Base-by-base conservation (phyloP, 164 flowering plant species). In the Berberis thunbergii region DNA sequence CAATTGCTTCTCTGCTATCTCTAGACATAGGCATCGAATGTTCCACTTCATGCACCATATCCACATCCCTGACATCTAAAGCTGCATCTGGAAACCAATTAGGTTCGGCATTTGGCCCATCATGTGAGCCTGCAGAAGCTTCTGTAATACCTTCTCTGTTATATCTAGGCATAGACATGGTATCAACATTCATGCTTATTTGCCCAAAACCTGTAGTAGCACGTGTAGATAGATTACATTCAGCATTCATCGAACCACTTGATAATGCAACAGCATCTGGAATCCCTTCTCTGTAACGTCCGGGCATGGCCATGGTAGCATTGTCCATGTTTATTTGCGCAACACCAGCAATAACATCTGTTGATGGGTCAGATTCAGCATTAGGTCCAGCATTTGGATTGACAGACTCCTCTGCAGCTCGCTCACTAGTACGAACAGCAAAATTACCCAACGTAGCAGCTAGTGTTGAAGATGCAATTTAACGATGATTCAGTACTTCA, bases 121-220 rank as follows among this genome's bases (percentile, higher is more conserved):
- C 42, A 42, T n/a, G 38, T 13, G 60, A 6, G 68, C 59, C 60
- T 55, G 54, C 55, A 65, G 40, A n/a, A 56, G 45, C 68, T 50
- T 64, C 68, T 57, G 38, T 11, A 55, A 45, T n/a, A 44, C 55
- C 57, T 44, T 56, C 66, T 56, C 66, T 57, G 67, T 38, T 60
- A 55, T 39, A 45, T 64, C 67, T 55, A 61, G 79, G 49, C 6
- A 64, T 46, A 67, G 57, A 69, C 43, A 57, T 59, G 59, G 78
- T 41, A 67, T 57, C 70, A 57, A 40, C 60, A 69, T 49, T 41
- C 99, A 96, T 59, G 96, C 97, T 64, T 88, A 75, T 71, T 83
- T 83, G 64, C 54, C n/a, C 54, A 0, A 52, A 11, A 52, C n/a
- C 13, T 26, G n/a, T 6, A 11, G 8, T 26, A 7, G 59, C 59